phyloP scores from a whole-genome alignment of 2,329 filamentous ascomycete genomes.

The Stagonosporopsis vannaccii region DNA sequence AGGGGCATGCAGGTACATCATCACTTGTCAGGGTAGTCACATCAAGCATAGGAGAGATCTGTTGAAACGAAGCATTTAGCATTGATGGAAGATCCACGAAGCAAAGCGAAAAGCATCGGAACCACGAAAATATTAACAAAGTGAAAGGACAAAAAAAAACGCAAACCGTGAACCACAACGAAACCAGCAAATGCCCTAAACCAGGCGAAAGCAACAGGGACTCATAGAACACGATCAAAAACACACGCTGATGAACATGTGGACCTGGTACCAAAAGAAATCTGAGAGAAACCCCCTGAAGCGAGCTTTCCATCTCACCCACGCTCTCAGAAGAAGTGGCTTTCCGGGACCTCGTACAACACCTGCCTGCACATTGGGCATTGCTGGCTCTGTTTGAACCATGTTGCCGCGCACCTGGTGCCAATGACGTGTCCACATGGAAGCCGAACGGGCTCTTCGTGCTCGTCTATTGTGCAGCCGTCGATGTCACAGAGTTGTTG shows the following conservation, averaged over 20 bases:
- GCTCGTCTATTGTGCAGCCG: background rate
- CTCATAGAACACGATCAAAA: background rate
- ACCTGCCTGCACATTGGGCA: background rate
- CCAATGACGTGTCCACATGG: background rate
- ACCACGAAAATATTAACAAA: background rate
- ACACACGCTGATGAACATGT: background rate
- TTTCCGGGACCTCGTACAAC: background rate
- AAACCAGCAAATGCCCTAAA: too few species aligned
- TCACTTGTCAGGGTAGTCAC: background rate
- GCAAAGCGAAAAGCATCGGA: too few species aligned
- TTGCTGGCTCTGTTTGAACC: background rate
- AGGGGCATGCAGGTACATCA: background rate
- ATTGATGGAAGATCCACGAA: too few species aligned
- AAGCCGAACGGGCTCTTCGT: constrained; percentile 5
- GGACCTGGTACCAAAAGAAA: background rate
- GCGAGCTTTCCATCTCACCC: too few species aligned
- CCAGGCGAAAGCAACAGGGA: background rate
- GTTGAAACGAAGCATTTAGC: background rate
- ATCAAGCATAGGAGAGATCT: background rate
- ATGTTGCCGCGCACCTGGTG: background rate
- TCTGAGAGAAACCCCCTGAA: too few species aligned
- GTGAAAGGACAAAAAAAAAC: too few species aligned
- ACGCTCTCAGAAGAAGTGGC: background rate
- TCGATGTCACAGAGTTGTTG: background rate
- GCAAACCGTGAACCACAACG: too few species aligned